Percentiles rank a stretch among this genome's conserved stretches.
These are phyloP conservation scores for Candolleomyces eurysporus DNA, from an alignment of 768 basidiomycete species.

Conservation along the genomic window DNA sequence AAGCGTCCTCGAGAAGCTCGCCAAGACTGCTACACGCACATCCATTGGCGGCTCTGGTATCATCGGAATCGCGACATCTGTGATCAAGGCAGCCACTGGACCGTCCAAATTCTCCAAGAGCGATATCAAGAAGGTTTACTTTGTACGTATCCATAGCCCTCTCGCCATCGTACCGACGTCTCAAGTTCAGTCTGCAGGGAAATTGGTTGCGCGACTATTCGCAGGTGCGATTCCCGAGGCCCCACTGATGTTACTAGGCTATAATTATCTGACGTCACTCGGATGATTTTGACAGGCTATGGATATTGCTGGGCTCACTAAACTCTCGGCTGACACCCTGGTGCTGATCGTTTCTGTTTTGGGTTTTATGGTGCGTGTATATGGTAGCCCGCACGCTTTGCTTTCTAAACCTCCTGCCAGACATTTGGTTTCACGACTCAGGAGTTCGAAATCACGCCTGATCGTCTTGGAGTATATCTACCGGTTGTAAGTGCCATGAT, in stretches of 20 bases:
- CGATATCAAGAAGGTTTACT: slow-evolving; percentile 69
- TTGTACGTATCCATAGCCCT: slow-evolving; percentile 35
- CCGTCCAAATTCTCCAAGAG: slow-evolving; percentile 60
- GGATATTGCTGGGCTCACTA: slow-evolving; percentile 68
- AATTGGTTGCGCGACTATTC: slow-evolving; percentile 75
- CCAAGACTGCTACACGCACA: slow-evolving; percentile 50
- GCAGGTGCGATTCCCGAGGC: slow-evolving; percentile 33
- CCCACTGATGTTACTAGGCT: not conserved
- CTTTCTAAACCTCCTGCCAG: slow-evolving; percentile 23
- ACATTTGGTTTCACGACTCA: slow-evolving; percentile 63
- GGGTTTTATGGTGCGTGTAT: slow-evolving; percentile 47
- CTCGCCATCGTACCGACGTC: not conserved
- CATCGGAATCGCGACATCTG: slow-evolving; percentile 47
- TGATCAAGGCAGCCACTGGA: slow-evolving; percentile 43
- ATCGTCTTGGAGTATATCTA: slow-evolving; percentile 74
- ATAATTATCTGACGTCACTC: not conserved
- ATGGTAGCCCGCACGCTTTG: not conserved
- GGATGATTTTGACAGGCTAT: slow-evolving; percentile 44
- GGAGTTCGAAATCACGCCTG: slow-evolving; percentile 70
- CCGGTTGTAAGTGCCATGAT: slow-evolving; percentile 48
- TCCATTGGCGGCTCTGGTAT: slow-evolving; percentile 44
- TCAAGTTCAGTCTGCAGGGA: slow-evolving; percentile 33
- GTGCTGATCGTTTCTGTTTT: slow-evolving; percentile 57
- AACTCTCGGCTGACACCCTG: slow-evolving; percentile 62
- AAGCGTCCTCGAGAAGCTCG: slow-evolving; percentile 57